A percentile compares a stretch with the other conserved stretches of the same genome.
Evolutionary conservation across 75 land plant genomes (phyloP).

Genomic region (Larix kaempferi): DNA sequence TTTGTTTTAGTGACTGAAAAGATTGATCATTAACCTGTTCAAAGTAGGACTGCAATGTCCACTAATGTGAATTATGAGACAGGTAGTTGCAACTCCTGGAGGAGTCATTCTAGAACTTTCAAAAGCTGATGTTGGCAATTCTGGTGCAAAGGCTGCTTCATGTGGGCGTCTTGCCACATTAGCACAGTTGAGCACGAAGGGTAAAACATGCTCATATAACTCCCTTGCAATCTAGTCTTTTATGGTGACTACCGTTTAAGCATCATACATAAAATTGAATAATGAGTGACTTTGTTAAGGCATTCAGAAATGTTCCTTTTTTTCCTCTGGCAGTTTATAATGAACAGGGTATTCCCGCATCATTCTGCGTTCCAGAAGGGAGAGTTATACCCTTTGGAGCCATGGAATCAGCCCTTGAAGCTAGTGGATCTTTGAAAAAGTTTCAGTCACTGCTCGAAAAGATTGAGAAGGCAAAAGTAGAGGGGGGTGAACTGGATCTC

Average conservation of each 20-base stretch:
- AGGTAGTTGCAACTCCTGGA: slow-evolving; percentile 23
- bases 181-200: slow-evolving; percentile 45
- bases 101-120: slow-evolving; percentile 42
- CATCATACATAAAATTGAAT: background rate
- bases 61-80: slow-evolving; percentile 6
- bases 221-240: background rate
- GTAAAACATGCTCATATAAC: slow-evolving; percentile 13
- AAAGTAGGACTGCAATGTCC: background rate
- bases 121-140: slow-evolving; percentile 45
- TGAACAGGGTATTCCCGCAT: slow-evolving; percentile 79
- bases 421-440: slow-evolving; percentile 37
- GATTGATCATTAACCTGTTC: background rate
- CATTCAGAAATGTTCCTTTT: slow-evolving; percentile 3
- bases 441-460: slow-evolving; percentile 56
- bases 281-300: background rate
- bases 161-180: slow-evolving; percentile 65
- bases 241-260: background rate
- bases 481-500: slow-evolving; percentile 69
- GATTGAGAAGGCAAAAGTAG: slow-evolving; percentile 66
- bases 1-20: background rate
- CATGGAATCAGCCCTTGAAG: slow-evolving; percentile 76
- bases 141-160: slow-evolving; percentile 92
- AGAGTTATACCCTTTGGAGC: slow-evolving; percentile 93
- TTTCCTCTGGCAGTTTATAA: slow-evolving; percentile 48
- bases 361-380: slow-evolving; percentile 76